Conservation (phyloP, 371 early-diverging fungal species). For the Lichtheimia corymbifera region DNA sequence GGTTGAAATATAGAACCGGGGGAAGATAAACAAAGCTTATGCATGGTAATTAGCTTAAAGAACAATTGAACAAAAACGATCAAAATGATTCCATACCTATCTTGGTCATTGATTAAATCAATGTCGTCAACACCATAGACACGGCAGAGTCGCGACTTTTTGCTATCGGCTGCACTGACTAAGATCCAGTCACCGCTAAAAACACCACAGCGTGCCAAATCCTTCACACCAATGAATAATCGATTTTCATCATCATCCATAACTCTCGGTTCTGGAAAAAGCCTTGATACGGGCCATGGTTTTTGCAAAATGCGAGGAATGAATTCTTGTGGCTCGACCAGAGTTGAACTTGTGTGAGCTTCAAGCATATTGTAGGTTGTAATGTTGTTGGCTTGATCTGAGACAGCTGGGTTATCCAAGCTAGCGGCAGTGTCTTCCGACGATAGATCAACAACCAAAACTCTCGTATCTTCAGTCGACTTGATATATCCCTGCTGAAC, state of each 20-base stretch:
- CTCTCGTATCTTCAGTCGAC: constrained; percentile 31
- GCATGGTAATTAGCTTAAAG: neutral
- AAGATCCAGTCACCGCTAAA: constrained; percentile 79
- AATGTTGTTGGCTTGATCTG: constrained; percentile 16
- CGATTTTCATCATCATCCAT: constrained; percentile 61
- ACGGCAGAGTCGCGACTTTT: constrained; percentile 51
- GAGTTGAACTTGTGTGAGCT: constrained; percentile 20
- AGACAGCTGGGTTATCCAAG: constrained; percentile 39
- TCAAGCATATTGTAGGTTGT: constrained; percentile 18
- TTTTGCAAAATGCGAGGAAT: constrained; percentile 33
- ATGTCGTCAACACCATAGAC: constrained; percentile 40
- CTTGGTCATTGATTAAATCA: constrained; percentile 15
- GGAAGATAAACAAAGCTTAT: constrained; percentile 42
- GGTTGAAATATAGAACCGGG: constrained; percentile 63
- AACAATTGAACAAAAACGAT: neutral
- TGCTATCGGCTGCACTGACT: constrained; percentile 34
- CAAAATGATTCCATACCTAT: neutral
- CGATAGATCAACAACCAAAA: constrained; percentile 30
- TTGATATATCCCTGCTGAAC: constrained; percentile 67
- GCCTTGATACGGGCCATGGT: constrained; percentile 49
- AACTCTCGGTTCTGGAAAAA: constrained; percentile 53
- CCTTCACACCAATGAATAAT: constrained; percentile 57
- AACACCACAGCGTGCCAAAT: constrained; percentile 63
- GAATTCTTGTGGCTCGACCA: constrained; percentile 39
- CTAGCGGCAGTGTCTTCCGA: constrained; percentile 25